A percentile compares a stretch with the other conserved stretches of the same genome.
phyloP scores from a whole-genome alignment of 768 basidiomycete genomes.

The Suillus hirtellus region DNA sequence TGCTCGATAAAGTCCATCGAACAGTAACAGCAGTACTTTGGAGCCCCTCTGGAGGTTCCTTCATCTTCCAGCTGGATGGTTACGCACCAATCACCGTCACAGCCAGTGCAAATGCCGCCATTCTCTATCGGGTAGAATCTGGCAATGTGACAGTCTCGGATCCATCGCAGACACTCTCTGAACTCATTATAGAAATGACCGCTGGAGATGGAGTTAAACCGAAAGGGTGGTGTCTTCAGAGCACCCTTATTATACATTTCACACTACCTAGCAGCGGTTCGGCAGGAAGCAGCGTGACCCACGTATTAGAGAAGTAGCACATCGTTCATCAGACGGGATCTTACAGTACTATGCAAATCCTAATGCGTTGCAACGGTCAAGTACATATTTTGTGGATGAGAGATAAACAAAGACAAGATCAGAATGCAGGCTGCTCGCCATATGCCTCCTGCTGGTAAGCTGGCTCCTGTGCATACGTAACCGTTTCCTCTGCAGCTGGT shows the following conservation, averaged over 20 bases:
- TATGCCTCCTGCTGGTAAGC: constrained; percentile 45
- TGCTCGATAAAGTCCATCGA: constrained; percentile 44
- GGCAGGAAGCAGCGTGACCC: constrained; percentile 50
- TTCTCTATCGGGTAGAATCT: constrained; percentile 44
- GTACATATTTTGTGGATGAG: constrained; percentile 7
- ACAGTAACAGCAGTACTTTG: constrained; percentile 59
- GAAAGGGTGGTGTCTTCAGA: constrained; percentile 16
- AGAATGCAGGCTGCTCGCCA: constrained; percentile 60
- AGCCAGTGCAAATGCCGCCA: constrained; percentile 41
- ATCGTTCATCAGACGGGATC: not conserved
- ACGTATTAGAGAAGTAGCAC: constrained; percentile 16
- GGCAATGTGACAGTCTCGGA: constrained; percentile 59
- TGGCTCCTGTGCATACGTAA: constrained; percentile 31
- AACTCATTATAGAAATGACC: constrained; percentile 39
- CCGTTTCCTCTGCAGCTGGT: constrained; percentile 54
- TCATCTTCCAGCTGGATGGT: constrained; percentile 33
- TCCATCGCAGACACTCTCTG: constrained; percentile 55
- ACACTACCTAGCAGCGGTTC: constrained; percentile 46
- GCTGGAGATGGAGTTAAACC: constrained; percentile 23
- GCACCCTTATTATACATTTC: constrained; percentile 35
- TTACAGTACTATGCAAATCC: constrained; percentile 2
- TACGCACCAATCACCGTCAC: constrained; percentile 36
- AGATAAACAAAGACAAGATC: constrained; percentile 27
- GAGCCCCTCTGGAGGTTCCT: constrained; percentile 45
- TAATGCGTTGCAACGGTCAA: not conserved